These are phyloP conservation scores for Beauveria australis DNA, from an alignment of 2,329 filamentous ascomycete species.

Conservation along the genomic window DNA sequence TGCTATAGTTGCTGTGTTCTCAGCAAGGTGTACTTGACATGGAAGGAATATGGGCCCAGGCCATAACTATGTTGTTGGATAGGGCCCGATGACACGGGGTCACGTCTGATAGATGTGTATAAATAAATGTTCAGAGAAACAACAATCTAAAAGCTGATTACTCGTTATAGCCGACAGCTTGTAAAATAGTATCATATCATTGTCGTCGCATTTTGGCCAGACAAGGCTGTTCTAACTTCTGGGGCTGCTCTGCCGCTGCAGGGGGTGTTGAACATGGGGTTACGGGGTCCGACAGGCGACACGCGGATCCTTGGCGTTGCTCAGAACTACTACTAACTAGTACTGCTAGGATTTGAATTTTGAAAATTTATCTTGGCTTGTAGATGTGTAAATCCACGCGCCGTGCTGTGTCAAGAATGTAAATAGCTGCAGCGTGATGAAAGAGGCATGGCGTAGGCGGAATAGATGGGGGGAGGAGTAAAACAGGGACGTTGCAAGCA, in stretches of 20 bases:
- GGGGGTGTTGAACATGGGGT: neutral
- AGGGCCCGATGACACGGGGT: too few species aligned
- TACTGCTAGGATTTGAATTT: neutral
- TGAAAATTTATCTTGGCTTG: neutral
- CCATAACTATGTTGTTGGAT: neutral
- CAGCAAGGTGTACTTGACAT: neutral
- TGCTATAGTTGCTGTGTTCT: neutral
- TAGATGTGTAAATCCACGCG: neutral
- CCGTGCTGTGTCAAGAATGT: neutral
- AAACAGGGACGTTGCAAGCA: conserved; percentile 1
- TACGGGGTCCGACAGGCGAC: neutral
- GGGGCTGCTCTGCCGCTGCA: neutral
- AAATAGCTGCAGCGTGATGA: neutral
- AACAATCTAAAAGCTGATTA: neutral
- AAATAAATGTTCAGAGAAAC: neutral
- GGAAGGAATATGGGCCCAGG: neutral
- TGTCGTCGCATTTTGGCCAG: neutral
- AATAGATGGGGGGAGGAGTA: neutral
- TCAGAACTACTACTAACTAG: too few species aligned
- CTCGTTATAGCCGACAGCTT: neutral
- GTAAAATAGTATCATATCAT: neutral
- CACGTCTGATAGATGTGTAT: neutral
- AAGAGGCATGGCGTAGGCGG: neutral
- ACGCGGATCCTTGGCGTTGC: too few species aligned
- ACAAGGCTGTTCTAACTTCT: neutral